Conservation (phyloP, 495 filamentous ascomycete genomes). For the Aspergillus egyptiacus region DNA sequence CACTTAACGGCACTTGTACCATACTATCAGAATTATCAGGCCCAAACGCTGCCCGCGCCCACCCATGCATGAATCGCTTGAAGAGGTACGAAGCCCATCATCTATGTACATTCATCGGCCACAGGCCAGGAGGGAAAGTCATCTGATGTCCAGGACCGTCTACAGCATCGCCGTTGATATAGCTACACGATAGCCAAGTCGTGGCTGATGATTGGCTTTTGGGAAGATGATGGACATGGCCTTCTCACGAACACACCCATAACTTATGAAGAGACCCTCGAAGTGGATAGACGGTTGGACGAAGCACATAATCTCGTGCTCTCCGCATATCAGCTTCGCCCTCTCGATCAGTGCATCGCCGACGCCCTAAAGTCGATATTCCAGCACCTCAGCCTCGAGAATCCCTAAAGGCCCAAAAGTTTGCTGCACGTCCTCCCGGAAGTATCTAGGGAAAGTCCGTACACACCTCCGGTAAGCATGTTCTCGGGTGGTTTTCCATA, state of each 20-base stretch:
- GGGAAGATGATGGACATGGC: constrained; percentile 43
- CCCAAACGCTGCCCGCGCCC: constrained; percentile 48
- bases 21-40: constrained; percentile 27
- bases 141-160: constrained; percentile 39
- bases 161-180: too few species aligned
- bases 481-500: constrained; percentile 74
- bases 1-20: neutral
- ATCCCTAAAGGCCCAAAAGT: constrained; percentile 80
- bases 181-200: constrained; percentile 37
- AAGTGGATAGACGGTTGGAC: constrained; percentile 65
- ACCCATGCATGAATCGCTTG: constrained; percentile 46
- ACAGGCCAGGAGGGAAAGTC: constrained; percentile 31
- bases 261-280: constrained; percentile 75
- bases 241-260: constrained; percentile 34
- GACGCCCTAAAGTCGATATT: constrained; percentile 76
- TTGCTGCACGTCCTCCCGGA: constrained; percentile 76
- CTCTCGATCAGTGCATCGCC: constrained; percentile 63
- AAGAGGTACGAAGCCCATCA: constrained; percentile 38
- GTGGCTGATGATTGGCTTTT: constrained; percentile 38
- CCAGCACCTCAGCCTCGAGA: constrained; percentile 72
- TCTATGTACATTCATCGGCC: constrained; percentile 40
- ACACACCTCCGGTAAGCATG: constrained; percentile 68
- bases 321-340: constrained; percentile 60
- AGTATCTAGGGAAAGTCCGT: constrained; percentile 66
- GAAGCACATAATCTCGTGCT: constrained; percentile 62